Evolutionary conservation across 495 filamentous ascomycete genomes (phyloP).

Genomic region (Letharia lupina): DNA sequence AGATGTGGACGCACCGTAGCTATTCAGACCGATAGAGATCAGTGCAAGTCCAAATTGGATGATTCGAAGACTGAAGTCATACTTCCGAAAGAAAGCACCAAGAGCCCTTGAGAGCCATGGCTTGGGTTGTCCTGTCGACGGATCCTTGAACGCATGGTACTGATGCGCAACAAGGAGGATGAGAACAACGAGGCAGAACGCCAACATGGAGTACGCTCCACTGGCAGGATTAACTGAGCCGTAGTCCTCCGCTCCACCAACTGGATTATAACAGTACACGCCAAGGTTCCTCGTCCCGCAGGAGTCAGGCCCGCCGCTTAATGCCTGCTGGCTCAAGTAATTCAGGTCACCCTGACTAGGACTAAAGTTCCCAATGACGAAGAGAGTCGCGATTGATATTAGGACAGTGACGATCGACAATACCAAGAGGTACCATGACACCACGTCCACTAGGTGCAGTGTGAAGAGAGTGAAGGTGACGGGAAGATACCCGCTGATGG

Average conservation of each 20-base stretch:
- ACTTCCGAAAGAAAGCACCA: neutral
- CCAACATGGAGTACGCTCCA: neutral
- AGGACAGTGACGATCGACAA: slow-evolving; percentile 17
- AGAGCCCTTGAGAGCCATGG: neutral
- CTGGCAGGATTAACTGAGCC: neutral
- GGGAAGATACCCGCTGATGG: slow-evolving; percentile 22
- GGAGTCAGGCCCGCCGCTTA: slow-evolving; percentile 1
- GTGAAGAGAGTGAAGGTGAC: slow-evolving; percentile 24
- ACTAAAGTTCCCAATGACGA: slow-evolving; percentile 13
- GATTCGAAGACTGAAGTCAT: neutral
- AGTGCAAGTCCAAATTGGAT: neutral
- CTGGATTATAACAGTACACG: slow-evolving; percentile 5
- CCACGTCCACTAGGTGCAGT: slow-evolving; percentile 20
- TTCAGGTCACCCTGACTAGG: slow-evolving; percentile 5
- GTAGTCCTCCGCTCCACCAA: neutral
- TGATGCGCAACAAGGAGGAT: slow-evolving; percentile 1
- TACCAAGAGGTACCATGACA: slow-evolving; percentile 23
- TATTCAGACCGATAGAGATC: neutral
- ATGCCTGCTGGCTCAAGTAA: slow-evolving; percentile 3
- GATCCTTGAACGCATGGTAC: slow-evolving; percentile 3
- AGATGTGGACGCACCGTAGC: neutral
- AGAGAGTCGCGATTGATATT: slow-evolving; percentile 22
- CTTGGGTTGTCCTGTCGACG: neutral
- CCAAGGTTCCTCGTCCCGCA: slow-evolving; percentile 6
- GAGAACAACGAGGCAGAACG: slow-evolving; percentile 8